These are phyloP conservation scores for Glycine soja DNA, from an alignment of 306 rosid species.

Conservation along the genomic window DNA sequence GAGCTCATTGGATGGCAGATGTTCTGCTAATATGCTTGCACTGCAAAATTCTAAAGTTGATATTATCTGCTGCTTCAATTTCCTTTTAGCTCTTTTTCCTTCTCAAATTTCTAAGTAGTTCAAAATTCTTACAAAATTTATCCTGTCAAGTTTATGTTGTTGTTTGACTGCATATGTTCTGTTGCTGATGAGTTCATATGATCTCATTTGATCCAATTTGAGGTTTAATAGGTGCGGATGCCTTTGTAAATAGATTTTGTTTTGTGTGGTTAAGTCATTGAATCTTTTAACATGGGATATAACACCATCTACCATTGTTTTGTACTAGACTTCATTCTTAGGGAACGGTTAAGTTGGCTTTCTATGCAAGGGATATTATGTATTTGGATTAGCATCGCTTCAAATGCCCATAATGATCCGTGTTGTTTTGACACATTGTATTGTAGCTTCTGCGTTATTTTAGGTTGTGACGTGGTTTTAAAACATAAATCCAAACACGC, in stretches of 20 bases:
- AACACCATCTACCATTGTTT: conserved; percentile 4
- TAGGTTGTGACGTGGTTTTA: too few species aligned
- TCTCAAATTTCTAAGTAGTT: neutral
- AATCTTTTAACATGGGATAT: conserved; percentile 21
- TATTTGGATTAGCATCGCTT: too few species aligned
- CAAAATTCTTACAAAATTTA: conserved; percentile 1
- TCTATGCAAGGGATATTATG: too few species aligned
- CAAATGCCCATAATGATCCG: too few species aligned
- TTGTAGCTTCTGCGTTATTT: too few species aligned
- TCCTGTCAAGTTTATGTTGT: neutral
- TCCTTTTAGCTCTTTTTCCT: conserved; percentile 39
- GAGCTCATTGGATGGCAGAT: neutral
- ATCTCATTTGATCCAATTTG: neutral
- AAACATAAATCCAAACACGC: too few species aligned
- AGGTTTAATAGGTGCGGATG: conserved; percentile 1
- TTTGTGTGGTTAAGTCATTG: neutral
- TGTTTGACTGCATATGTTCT: conserved; percentile 16
- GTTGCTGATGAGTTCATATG: neutral
- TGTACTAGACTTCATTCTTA: too few species aligned
- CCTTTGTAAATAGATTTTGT: neutral
- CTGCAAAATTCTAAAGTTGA: conserved; percentile 36
- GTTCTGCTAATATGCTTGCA: conserved; percentile 17
- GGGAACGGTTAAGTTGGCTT: neutral
- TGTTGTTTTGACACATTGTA: too few species aligned
- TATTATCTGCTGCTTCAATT: conserved; percentile 1